phyloP scores from a whole-genome alignment of 768 basidiomycete genomes.

The Boletus huronensis region DNA sequence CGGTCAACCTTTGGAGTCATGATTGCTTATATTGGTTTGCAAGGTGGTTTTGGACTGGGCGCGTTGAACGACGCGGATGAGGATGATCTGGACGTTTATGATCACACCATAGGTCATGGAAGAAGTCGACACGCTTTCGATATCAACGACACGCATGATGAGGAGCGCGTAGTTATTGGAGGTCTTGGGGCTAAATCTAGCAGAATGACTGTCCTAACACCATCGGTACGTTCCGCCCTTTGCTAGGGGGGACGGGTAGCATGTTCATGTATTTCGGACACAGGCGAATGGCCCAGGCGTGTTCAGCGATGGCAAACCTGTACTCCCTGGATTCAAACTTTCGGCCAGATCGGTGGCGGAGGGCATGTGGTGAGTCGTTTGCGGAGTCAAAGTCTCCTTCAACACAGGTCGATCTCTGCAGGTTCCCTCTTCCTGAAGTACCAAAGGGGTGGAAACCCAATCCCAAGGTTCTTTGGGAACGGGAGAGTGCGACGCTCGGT shows the following conservation, averaged over 20 bases:
- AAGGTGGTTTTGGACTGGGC: constrained; percentile 86
- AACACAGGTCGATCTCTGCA: constrained; percentile 30
- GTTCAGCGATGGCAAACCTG: constrained; percentile 74
- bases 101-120: constrained; percentile 37
- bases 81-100: constrained; percentile 86
- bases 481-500: constrained; percentile 34
- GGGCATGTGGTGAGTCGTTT: constrained; percentile 57
- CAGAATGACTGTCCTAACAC: not conserved
- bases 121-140: constrained; percentile 65
- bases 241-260: not conserved
- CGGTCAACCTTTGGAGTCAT: not conserved
- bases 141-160: constrained; percentile 57
- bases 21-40: constrained; percentile 4
- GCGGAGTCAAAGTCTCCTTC: constrained; percentile 12
- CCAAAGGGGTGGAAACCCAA: constrained; percentile 85
- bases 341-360: constrained; percentile 64
- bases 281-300: constrained; percentile 14
- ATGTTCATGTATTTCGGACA: constrained; percentile 23
- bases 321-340: constrained; percentile 74
- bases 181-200: constrained; percentile 19
- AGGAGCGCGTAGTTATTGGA: constrained; percentile 49
- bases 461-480: constrained; percentile 72
- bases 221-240: constrained; percentile 10
- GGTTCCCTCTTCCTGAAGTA: constrained; percentile 82
- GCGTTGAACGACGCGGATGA: constrained; percentile 93